phyloP scores from a whole-genome alignment of 2,329 filamentous ascomycete species.

The Ramularia collo-cygni region DNA sequence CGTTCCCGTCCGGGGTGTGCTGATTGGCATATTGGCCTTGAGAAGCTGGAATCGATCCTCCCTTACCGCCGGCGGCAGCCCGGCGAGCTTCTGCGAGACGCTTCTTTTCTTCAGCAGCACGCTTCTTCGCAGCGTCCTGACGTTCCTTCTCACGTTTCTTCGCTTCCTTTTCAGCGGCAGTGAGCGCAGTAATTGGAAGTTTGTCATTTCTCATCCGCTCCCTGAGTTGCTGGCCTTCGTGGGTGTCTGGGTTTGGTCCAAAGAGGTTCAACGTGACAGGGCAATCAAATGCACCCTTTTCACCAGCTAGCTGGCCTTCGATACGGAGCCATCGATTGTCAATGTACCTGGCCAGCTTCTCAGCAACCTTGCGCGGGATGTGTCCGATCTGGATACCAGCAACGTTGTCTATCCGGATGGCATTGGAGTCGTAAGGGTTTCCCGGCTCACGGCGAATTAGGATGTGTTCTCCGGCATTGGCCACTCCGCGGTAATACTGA shows the following conservation, averaged over 20 bases:
- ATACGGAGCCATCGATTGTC: constrained; percentile 53
- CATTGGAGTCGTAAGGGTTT: constrained; percentile 63
- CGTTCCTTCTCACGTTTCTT: constrained; percentile 19
- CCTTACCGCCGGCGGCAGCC: constrained; percentile 18
- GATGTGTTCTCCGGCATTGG: constrained; percentile 57
- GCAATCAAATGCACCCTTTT: constrained; percentile 63
- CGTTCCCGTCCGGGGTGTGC: constrained; percentile 7
- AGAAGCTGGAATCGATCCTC: constrained; percentile 5
- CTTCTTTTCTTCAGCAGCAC: constrained; percentile 8
- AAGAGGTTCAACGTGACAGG: constrained; percentile 64
- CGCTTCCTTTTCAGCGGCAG: constrained; percentile 32
- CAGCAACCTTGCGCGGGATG: constrained; percentile 58
- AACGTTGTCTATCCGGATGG: constrained; percentile 73
- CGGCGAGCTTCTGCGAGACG: constrained; percentile 22
- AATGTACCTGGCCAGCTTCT: constrained; percentile 68
- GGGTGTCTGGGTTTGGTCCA: constrained; percentile 43
- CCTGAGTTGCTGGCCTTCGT: constrained; percentile 2
- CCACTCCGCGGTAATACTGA: constrained; percentile 55
- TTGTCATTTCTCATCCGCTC: constrained; percentile 47
- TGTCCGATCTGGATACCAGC: constrained; percentile 71
- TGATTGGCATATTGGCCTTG: constrained; percentile 16
- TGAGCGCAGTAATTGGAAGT: constrained; percentile 48
- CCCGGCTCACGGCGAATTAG: constrained; percentile 57
- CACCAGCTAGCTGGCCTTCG: constrained; percentile 63
- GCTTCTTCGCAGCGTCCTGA: constrained; percentile 14